Base-by-base conservation (phyloP, 2,329 filamentous ascomycete species). In the Dendryphion nanum region DNA sequence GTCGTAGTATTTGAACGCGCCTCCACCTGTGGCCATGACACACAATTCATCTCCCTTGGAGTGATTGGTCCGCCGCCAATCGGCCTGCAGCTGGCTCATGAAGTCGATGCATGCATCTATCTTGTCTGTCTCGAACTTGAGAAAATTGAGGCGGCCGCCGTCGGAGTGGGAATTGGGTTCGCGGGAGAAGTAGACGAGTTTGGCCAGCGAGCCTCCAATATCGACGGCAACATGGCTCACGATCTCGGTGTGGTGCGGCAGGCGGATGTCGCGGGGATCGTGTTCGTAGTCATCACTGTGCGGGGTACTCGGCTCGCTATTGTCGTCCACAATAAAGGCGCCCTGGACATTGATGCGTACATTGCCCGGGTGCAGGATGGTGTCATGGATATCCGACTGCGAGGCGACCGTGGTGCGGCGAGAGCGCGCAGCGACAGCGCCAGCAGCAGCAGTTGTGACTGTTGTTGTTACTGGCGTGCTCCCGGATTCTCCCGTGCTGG, bases 221-320 rank as follows among this genome's bases (percentile, higher is more conserved):
- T 98, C 93, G 44, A 96, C 85, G 37, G 93, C 93, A 53, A 98
- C 88, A 73, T 98, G 93, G 72, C 89, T 96, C 51, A 98, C 91
- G 6, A 95, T 83, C 8, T 86, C 86, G 10, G 88, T 95, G 68
- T 98, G 93, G 67, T 97, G 93, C 18, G 93, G 93, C 42, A 98
- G 73, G n/a, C 93, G 79, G 55, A 98, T 98, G 63, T 96, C 93
- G 61, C 88, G 89, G 40, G 87, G 89, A 64, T 94, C 88, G 64
- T 83, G 79, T 48, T 81, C 74, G 40, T 80, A 76, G 17, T 76
- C 75, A 32, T 80, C 75, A 45, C 63, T 67, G 37, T 52, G 52
- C 18, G 39, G 80, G 70, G 33, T 79, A 15, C 67, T 66, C 3
- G 77, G 74, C 51, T 70, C 67, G 16, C 16, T n/a, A 30, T 30